Evolutionary conservation across 2,329 filamentous ascomycete species (phyloP).

Genomic region (Corynespora cassiicola): DNA sequence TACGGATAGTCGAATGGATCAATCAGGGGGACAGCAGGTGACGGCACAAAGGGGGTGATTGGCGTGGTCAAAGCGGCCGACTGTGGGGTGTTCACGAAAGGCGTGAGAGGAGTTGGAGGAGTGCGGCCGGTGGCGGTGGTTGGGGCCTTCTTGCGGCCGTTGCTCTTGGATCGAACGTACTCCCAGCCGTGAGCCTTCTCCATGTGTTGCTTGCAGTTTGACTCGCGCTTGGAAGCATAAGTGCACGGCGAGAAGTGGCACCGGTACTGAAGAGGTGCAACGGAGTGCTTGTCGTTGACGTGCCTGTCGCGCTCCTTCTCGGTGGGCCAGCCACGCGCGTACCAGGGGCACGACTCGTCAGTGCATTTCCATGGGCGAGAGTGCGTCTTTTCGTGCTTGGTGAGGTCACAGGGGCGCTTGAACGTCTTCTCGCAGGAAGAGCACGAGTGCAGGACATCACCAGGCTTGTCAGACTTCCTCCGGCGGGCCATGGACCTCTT

Average conservation of each 20-base stretch:
- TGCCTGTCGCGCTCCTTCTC: slow-evolving; percentile 98
- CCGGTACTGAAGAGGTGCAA: slow-evolving; percentile 78
- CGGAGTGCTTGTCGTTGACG: slow-evolving; percentile 93
- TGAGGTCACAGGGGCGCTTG: slow-evolving; percentile 95
- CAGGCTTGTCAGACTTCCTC: slow-evolving; percentile 88
- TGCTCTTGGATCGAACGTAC: slow-evolving; percentile 93
- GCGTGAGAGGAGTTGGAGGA: slow-evolving; percentile 43
- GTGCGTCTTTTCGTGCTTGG: slow-evolving; percentile 98
- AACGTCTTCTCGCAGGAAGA: slow-evolving; percentile 85
- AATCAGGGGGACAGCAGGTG: slow-evolving; percentile 49
- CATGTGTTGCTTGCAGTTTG: slow-evolving; percentile 99
- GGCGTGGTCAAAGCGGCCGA: slow-evolving; percentile 44
- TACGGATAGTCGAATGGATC: slow-evolving; percentile 35
- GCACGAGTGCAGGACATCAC: slow-evolving; percentile 84
- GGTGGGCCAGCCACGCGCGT: slow-evolving; percentile 89
- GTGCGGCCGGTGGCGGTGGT: slow-evolving; percentile 31
- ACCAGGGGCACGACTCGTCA: slow-evolving; percentile 83
- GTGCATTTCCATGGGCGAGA: slow-evolving; percentile 95
- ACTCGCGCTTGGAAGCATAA: slow-evolving; percentile 94
- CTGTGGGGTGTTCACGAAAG: slow-evolving; percentile 42
- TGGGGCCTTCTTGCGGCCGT: slow-evolving; percentile 60
- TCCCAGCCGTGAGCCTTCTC: slow-evolving; percentile 92
- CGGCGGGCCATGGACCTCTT: slow-evolving; percentile 93
- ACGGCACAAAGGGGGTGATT: slow-evolving; percentile 47
- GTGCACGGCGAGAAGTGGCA: slow-evolving; percentile 85